phyloP scores from a whole-genome alignment of 305 asterid genomes.

The Fraxinus angustifolia region DNA sequence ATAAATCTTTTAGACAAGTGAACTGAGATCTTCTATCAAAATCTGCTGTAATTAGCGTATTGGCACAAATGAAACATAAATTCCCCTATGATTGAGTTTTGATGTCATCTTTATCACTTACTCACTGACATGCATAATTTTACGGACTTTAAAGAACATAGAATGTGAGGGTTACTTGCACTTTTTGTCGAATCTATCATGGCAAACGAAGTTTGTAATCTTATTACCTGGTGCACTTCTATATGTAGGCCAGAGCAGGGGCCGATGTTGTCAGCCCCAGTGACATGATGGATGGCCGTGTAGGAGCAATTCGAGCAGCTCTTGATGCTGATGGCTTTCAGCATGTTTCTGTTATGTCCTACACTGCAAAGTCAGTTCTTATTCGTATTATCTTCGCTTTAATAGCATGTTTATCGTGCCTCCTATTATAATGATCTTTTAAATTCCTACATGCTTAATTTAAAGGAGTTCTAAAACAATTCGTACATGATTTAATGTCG shows the following conservation, averaged over 20 bases:
- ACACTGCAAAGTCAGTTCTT: constrained; percentile 77
- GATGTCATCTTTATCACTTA: neutral
- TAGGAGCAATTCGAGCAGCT: constrained; percentile 88
- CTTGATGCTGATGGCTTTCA: constrained; percentile 90
- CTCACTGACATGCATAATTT: neutral
- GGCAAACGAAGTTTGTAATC: neutral
- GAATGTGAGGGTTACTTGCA: neutral
- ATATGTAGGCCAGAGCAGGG: constrained; percentile 83
- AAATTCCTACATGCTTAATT: neutral
- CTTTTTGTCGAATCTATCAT: neutral
- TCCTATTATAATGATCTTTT: neutral
- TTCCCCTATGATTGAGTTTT: neutral
- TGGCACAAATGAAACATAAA: constrained; percentile 2
- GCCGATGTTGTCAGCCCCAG: constrained; percentile 97
- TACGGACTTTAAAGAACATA: neutral
- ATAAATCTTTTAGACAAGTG: neutral
- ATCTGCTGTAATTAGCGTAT: neutral
- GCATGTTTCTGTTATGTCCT: constrained; percentile 91
- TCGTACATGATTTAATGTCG: neutral
- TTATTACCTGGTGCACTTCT: constrained; percentile 11
- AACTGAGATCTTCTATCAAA: neutral
- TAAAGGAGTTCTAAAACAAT: neutral
- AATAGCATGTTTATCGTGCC: neutral
- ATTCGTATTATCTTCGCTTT: neutral
- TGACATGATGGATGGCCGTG: constrained; percentile 99